phyloP scores from a whole-genome alignment of 225 moss, liverwort and hornwort species.

The Pleurozium schreberi region DNA sequence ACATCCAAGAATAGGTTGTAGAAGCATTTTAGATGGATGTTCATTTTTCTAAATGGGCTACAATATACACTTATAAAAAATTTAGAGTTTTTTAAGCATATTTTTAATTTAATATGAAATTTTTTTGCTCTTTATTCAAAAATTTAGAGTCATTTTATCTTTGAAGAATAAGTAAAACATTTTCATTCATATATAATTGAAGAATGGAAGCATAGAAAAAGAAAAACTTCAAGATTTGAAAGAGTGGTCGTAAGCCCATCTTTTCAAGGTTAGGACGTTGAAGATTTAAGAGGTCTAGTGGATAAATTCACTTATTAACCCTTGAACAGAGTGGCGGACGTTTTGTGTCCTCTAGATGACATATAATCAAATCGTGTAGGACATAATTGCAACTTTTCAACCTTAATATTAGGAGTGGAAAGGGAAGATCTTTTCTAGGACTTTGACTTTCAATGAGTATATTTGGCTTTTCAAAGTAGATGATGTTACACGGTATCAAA shows the following conservation, averaged over 20 bases:
- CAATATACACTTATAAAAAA: not conserved
- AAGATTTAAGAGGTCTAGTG: fast-evolving
- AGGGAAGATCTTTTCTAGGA: too few relatives aligned
- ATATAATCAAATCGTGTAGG: too few relatives aligned
- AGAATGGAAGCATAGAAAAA: not conserved
- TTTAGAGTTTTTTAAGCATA: not conserved
- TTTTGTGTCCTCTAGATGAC: too few relatives aligned
- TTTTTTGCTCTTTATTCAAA: not conserved
- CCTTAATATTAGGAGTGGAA: too few relatives aligned
- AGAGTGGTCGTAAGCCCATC: fast-evolving
- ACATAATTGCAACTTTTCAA: too few relatives aligned
- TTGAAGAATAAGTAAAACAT: fast-evolving
- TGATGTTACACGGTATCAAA: too few relatives aligned
- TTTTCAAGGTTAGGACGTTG: fast-evolving
- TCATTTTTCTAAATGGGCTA: not conserved
- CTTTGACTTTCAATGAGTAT: too few relatives aligned
- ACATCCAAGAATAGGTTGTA: too few relatives aligned
- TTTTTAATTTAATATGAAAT: not conserved
- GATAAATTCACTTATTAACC: not conserved
- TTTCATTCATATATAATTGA: not conserved
- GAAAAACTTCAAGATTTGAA: not conserved
- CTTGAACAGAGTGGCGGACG: too few relatives aligned
- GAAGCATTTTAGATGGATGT: not conserved
- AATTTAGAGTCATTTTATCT: not conserved
- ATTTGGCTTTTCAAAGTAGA: too few relatives aligned